These are phyloP conservation scores for Striga hermonthica DNA, from an alignment of 305 asterid species.

Conservation along the genomic window DNA sequence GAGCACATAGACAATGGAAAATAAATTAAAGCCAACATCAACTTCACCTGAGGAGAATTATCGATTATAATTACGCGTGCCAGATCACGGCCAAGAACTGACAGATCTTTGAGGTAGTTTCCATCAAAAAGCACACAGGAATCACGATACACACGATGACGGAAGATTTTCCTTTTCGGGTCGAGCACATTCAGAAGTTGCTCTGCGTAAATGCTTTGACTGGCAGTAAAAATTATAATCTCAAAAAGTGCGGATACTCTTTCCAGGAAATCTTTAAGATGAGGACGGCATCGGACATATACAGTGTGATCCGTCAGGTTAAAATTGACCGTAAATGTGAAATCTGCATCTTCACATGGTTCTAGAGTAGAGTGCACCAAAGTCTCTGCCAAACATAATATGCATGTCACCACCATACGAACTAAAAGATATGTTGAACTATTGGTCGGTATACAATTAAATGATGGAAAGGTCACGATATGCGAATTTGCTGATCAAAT, in stretches of 20 bases:
- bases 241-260: slow-evolving; percentile 75
- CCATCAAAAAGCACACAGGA: slow-evolving; percentile 90
- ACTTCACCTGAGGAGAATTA: slow-evolving; percentile 94
- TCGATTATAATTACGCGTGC: slow-evolving; percentile 79
- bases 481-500: not conserved
- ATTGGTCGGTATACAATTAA: not conserved
- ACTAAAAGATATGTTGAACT: not conserved
- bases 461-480: not conserved
- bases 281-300: slow-evolving; percentile 89
- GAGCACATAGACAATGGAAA: slow-evolving; percentile 11
- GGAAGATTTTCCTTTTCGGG: slow-evolving; percentile 84
- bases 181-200: slow-evolving; percentile 85
- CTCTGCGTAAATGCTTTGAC: slow-evolving; percentile 97
- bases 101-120: slow-evolving; percentile 86
- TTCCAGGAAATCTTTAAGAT: slow-evolving; percentile 77
- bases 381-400: slow-evolving; percentile 74
- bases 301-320: slow-evolving; percentile 73
- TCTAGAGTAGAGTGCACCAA: slow-evolving; percentile 98
- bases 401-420: slow-evolving; percentile 11
- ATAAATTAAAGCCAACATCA: not conserved
- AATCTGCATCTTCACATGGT: slow-evolving; percentile 85
- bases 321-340: slow-evolving; percentile 85
- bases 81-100: slow-evolving; percentile 98
- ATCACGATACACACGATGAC: slow-evolving; percentile 95
- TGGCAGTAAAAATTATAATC: slow-evolving; percentile 91